phyloP scores from a whole-genome alignment of 2,329 filamentous ascomycete genomes.

The Helminthosporium solani region DNA sequence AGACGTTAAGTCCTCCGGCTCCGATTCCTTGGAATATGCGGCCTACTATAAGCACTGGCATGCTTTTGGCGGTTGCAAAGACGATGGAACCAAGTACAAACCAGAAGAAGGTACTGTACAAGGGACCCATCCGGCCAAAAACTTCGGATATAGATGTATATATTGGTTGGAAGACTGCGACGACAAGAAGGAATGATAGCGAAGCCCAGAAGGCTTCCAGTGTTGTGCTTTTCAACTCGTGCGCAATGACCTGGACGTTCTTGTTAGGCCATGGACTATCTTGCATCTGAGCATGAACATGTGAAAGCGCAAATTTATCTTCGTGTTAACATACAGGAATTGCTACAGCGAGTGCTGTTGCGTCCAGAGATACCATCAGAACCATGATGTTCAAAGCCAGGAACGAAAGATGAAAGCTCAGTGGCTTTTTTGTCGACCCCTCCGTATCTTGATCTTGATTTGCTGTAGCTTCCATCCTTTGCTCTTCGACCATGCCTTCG shows the following conservation, averaged over 20 bases:
- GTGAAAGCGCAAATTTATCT: background rate
- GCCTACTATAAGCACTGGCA: conserved; percentile 53
- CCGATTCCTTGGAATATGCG: conserved; percentile 53
- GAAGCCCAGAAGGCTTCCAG: conserved; percentile 63
- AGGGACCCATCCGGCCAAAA: conserved; percentile 18
- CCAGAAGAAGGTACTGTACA: conserved; percentile 23
- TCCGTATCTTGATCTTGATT: too few species aligned
- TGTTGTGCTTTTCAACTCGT: conserved; percentile 11
- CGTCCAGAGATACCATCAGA: conserved; percentile 9
- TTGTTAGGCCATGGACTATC: background rate
- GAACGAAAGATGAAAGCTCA: conserved; percentile 1
- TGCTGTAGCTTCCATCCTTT: too few species aligned
- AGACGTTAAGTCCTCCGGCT: conserved; percentile 51
- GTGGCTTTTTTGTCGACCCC: background rate
- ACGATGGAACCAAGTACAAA: conserved; percentile 52
- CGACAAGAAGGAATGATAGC: conserved; percentile 24
- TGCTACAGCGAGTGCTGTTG: conserved; percentile 9
- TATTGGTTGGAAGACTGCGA: conserved; percentile 26
- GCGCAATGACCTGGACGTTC: background rate
- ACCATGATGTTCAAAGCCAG: background rate
- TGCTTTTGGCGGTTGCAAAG: conserved; percentile 47
- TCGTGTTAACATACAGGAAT: conserved; percentile 7
- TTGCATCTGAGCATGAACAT: too few species aligned
- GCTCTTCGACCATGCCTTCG: too few species aligned
- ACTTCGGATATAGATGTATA: conserved; percentile 31